A percentile compares a stretch with the other conserved stretches of the same genome.
Conservation (phyloP, 225 moss, liverwort and hornwort species). For the Neckera pumila region DNA sequence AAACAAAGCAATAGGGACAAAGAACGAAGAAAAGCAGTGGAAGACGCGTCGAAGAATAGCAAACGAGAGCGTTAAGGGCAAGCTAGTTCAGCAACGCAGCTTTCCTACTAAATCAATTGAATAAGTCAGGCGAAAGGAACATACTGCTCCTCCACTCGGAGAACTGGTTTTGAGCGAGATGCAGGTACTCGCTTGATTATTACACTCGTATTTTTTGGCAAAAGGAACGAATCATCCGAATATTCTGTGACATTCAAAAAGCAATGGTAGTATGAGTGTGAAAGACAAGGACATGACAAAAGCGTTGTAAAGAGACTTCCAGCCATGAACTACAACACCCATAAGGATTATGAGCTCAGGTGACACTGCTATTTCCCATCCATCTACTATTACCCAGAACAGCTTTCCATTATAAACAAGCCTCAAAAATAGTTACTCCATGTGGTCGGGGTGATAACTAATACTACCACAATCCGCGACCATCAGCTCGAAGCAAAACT, state of each 20-base stretch:
- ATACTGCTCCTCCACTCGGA: constrained; percentile 83
- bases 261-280: background rate
- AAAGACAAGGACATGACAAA: background rate
- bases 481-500: background rate
- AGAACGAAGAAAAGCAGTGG: background rate
- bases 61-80: background rate
- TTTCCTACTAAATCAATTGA: background rate
- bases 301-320: background rate
- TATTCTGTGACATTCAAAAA: constrained; percentile 52
- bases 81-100: background rate
- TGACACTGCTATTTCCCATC: background rate
- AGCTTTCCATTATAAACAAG: background rate
- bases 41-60: background rate
- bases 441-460: background rate
- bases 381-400: background rate
- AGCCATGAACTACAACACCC: background rate
- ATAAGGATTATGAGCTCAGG: background rate
- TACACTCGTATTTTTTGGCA: constrained; percentile 92
- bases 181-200: constrained; percentile 91
- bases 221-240: constrained; percentile 74
- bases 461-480: background rate
- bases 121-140: constrained; percentile 1
- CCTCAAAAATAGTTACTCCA: background rate
- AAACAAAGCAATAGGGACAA: background rate
- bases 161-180: constrained; percentile 66